Evolutionary conservation across 306 rosid species (phyloP).

Genomic region (Cucumis sativus): DNA sequence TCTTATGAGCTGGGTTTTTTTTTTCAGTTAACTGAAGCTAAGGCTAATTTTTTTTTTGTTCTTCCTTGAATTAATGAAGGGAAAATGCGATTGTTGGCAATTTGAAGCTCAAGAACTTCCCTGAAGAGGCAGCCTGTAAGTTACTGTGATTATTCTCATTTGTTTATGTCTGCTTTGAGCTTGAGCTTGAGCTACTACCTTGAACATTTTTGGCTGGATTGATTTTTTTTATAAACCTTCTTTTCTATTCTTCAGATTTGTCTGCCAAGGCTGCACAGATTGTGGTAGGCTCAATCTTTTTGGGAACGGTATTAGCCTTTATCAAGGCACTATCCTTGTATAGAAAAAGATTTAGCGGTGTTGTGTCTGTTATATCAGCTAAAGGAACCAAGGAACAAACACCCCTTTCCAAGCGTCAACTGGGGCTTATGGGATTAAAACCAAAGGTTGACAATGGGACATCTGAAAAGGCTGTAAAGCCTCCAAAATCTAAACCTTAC

Average conservation of each 20-base stretch:
- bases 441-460: slow-evolving; percentile 35
- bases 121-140: slow-evolving; percentile 61
- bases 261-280: slow-evolving; percentile 45
- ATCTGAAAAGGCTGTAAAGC: slow-evolving; percentile 48
- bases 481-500: slow-evolving; percentile 57
- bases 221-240: slow-evolving; percentile 3
- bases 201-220: not conserved
- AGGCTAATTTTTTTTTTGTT: not conserved
- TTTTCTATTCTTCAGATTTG: slow-evolving; percentile 41
- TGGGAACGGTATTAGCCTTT: slow-evolving; percentile 59
- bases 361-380: slow-evolving; percentile 22
- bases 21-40: not conserved
- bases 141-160: not conserved
- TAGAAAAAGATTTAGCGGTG: slow-evolving; percentile 23
- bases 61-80: slow-evolving; percentile 29
- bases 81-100: slow-evolving; percentile 36
- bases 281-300: slow-evolving; percentile 38
- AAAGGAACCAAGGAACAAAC: slow-evolving; percentile 32
- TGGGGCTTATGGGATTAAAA: slow-evolving; percentile 70
- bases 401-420: slow-evolving; percentile 54
- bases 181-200: not conserved
- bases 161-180: slow-evolving; percentile 1
- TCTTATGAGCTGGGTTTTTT: not conserved
- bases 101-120: slow-evolving; percentile 31
- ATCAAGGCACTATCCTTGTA: slow-evolving; percentile 43